phyloP scores from a whole-genome alignment of 768 basidiomycete genomes.

The Lepiota brunneoincarnata region DNA sequence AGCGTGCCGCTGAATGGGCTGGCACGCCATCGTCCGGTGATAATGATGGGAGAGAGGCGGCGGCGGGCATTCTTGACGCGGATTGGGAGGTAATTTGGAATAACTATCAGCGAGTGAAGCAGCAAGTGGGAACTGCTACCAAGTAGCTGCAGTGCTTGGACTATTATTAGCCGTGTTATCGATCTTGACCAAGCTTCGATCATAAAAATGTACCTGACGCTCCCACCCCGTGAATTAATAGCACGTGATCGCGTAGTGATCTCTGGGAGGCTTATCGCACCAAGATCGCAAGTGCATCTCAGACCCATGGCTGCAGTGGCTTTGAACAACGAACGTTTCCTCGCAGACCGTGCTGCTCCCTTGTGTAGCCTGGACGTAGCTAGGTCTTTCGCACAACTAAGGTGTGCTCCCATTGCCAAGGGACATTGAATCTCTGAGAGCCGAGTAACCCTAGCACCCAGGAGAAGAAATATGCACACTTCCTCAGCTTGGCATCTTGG shows the following conservation, averaged over 20 bases:
- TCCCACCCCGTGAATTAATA: too few relatives aligned
- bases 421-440: slow-evolving; percentile 1
- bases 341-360: slow-evolving; percentile 76
- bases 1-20: slow-evolving; percentile 69
- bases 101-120: slow-evolving; percentile 56
- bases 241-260: not conserved
- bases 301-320: slow-evolving; percentile 26
- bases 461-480: slow-evolving; percentile 82
- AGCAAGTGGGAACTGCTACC: slow-evolving; percentile 14
- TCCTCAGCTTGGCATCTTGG: slow-evolving; percentile 71
- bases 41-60: slow-evolving; percentile 35
- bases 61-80: slow-evolving; percentile 51
- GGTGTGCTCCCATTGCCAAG: slow-evolving; percentile 31
- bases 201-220: too few relatives aligned
- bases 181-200: too few relatives aligned
- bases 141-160: not conserved
- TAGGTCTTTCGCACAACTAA: slow-evolving; percentile 67
- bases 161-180: not conserved
- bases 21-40: slow-evolving; percentile 38
- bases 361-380: slow-evolving; percentile 69
- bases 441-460: slow-evolving; percentile 43
- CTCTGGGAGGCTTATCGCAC: slow-evolving; percentile 2
- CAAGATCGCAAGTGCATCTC: slow-evolving; percentile 11
- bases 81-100: slow-evolving; percentile 61
- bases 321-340: slow-evolving; percentile 54